Conservation (phyloP, 169 alveolate species). For the Perkinsus chesapeaki region DNA sequence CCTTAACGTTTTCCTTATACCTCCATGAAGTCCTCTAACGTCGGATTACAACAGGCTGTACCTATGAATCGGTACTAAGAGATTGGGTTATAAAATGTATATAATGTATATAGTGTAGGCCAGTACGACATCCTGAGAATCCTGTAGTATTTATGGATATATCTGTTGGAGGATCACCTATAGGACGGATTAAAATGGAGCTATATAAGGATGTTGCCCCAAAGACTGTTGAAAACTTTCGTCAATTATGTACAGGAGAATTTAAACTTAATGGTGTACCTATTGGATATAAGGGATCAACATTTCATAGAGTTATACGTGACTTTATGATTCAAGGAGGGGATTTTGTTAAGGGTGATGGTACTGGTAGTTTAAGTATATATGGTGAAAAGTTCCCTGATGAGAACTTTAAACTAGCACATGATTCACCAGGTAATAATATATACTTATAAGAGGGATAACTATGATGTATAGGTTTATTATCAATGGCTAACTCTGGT, state of each 20-base stretch:
- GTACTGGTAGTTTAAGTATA: conserved; percentile 89
- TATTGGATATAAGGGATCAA: conserved; percentile 82
- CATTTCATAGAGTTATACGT: conserved; percentile 90
- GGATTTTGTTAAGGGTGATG: conserved; percentile 88
- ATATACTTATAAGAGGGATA: no score
- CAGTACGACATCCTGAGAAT: conserved; percentile 45
- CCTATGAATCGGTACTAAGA: not conserved
- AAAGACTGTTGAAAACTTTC: conserved; percentile 87
- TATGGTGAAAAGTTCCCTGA: conserved; percentile 87
- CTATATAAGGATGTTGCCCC: conserved; percentile 84
- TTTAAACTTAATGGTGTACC: conserved; percentile 74
- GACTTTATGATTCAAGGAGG: conserved; percentile 96
- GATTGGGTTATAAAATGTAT: not conserved
- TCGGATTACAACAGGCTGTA: not conserved
- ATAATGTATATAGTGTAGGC: not conserved
- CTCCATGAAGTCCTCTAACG: not conserved
- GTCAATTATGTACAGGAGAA: conserved; percentile 71
- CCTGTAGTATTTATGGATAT: conserved; percentile 75
- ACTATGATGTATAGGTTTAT: no score
- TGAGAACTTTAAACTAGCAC: conserved; percentile 80
- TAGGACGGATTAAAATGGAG: conserved; percentile 79
- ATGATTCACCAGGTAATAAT: conserved; percentile 50
- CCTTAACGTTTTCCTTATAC: no score
- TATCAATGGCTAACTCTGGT: conserved; percentile 90
- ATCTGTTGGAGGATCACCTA: conserved; percentile 51